phyloP scores from a whole-genome alignment of 148 eudicot species.

The Simmondsia chinensis region DNA sequence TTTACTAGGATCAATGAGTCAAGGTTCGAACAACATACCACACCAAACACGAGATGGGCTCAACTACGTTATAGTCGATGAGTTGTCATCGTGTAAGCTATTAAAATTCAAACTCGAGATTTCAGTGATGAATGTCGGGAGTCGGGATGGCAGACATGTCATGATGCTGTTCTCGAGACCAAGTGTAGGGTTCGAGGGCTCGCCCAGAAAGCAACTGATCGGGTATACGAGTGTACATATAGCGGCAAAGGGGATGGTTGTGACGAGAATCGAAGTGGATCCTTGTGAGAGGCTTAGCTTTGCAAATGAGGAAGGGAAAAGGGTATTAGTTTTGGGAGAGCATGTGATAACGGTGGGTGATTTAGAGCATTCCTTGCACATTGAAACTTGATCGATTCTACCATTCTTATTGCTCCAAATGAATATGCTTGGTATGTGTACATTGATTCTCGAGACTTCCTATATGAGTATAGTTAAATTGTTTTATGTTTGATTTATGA shows the following conservation, averaged over 20 bases:
- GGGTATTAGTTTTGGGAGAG: constrained; percentile 64
- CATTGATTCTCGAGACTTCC: too few relatives aligned
- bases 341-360: constrained; percentile 44
- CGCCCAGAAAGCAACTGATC: constrained; percentile 62
- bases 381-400: constrained; percentile 30
- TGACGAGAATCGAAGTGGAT: constrained; percentile 37
- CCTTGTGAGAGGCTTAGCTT: constrained; percentile 76
- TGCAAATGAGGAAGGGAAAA: constrained; percentile 60
- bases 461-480: too few relatives aligned
- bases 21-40: constrained; percentile 15
- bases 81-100: constrained; percentile 40
- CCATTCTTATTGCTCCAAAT: too few relatives aligned
- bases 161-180: constrained; percentile 54
- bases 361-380: constrained; percentile 39
- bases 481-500: too few relatives aligned
- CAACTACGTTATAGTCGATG: constrained; percentile 36
- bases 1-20: constrained; percentile 16
- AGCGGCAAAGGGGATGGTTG: constrained; percentile 19
- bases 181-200: constrained; percentile 27
- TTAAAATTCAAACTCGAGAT: constrained; percentile 44
- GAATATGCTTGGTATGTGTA: too few relatives aligned
- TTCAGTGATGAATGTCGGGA: constrained; percentile 52
- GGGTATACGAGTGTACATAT: constrained; percentile 66
- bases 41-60: constrained; percentile 15
- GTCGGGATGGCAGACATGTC: constrained; percentile 57